Percentiles rank a stretch among this genome's conserved stretches.
phyloP scores from a whole-genome alignment of 164 flowering plant genomes.

The Malania oleifera region DNA sequence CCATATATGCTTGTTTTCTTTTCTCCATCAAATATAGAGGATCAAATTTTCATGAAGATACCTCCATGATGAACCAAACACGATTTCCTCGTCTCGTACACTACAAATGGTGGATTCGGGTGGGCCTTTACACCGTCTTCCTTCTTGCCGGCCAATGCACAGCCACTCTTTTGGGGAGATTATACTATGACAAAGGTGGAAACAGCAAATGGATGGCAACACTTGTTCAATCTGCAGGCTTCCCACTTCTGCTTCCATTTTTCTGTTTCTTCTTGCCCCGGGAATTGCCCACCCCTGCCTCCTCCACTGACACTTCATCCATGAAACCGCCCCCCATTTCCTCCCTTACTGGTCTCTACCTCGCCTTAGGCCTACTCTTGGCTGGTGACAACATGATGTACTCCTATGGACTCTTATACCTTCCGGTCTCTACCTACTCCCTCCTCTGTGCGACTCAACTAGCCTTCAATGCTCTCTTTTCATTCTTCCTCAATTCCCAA shows the following conservation, averaged over 20 bases:
- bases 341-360: slow-evolving; percentile 12
- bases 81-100: background rate
- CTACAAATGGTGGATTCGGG: slow-evolving; percentile 27
- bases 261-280: slow-evolving; percentile 14
- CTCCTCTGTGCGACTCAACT: slow-evolving; percentile 28
- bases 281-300: background rate
- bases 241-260: slow-evolving; percentile 29
- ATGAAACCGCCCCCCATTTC: slow-evolving; percentile 1
- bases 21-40: background rate
- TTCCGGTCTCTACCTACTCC: slow-evolving; percentile 29
- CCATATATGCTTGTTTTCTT: background rate
- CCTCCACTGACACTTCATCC: background rate
- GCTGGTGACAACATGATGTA: slow-evolving; percentile 28
- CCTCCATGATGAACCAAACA: background rate
- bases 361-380: slow-evolving; percentile 21
- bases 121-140: slow-evolving; percentile 15
- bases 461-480: slow-evolving; percentile 28
- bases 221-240: slow-evolving; percentile 31
- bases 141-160: slow-evolving; percentile 27
- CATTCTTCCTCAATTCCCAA: slow-evolving; percentile 29
- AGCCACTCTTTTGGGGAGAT: slow-evolving; percentile 30
- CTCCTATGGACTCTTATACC: slow-evolving; percentile 27
- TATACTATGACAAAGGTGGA: slow-evolving; percentile 35
- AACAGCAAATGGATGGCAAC: slow-evolving; percentile 35
- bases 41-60: background rate